Conservation (phyloP, 441 rosid species). For the Adansonia gregorii region DNA sequence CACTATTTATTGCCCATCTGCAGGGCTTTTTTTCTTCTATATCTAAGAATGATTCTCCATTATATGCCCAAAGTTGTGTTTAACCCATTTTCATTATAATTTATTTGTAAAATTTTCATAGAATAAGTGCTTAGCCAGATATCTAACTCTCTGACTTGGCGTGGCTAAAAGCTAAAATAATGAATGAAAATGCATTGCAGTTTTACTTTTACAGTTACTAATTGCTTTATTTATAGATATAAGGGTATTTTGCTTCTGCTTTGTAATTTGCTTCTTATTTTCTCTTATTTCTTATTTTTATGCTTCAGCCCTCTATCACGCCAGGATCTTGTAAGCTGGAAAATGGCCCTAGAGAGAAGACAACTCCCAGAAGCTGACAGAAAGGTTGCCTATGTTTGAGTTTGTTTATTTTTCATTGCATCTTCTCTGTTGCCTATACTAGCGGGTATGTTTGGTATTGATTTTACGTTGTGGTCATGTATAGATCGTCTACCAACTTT, state of each 20-base stretch:
- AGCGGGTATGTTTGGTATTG: conserved; percentile 19
- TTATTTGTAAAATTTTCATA: conserved; percentile 13
- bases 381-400: conserved; percentile 53
- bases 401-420: conserved; percentile 17
- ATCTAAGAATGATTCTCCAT: background rate
- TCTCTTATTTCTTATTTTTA: conserved; percentile 14
- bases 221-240: background rate
- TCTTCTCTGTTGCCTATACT: conserved; percentile 4
- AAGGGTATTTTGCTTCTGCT: background rate
- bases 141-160: background rate
- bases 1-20: background rate
- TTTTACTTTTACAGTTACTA: background rate
- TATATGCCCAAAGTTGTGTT: background rate
- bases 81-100: background rate
- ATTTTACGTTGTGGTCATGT: conserved; percentile 22
- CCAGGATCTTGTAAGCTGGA: conserved; percentile 96
- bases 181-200: conserved; percentile 8
- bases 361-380: conserved; percentile 84
- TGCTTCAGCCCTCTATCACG: conserved; percentile 74
- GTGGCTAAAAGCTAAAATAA: background rate
- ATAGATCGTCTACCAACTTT: conserved; percentile 67
- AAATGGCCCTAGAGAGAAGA: conserved; percentile 85
- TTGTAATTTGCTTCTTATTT: conserved; percentile 22
- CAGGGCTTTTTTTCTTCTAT: background rate
- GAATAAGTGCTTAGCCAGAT: background rate